Base-by-base conservation (phyloP, 768 basidiomycete genomes). In the Pholiota conissans region DNA sequence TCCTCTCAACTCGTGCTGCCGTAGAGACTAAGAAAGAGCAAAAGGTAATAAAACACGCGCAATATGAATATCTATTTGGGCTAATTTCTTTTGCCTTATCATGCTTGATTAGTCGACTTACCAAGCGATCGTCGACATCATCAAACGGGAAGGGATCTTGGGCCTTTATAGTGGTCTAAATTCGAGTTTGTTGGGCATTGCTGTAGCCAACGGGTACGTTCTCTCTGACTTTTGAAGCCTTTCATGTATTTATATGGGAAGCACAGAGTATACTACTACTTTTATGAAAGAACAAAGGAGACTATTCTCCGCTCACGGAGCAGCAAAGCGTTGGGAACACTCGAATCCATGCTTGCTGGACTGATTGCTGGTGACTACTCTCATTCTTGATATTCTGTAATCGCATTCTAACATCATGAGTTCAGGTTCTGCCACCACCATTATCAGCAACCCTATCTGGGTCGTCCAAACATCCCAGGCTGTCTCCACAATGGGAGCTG, bases 401-500 rank as follows among this genome's bases (percentile, higher is more conserved):
- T 10, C n/a, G 42, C 5, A 22, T 37, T 52, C 20, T 39, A 24
- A 47, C 55, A 37, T 47, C 26, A 27, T 39, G 27, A 49, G 29
- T n/a, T 27, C 61, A 93, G 95, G 95, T 35, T 89, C 90, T 40
- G 90, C 90, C 10, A 97, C 96, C 3, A 90, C 93, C 3, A 73
- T 96, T 61, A 80, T 92, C 61, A 90, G 86, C 69, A 98, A 98
- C 73, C 96, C 96, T 2, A 89, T 98, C 59, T 99, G 97, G 97
- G 94, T 97, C 48, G 80, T 98, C 20, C 95, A 98, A 70, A 94
- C 93, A 5, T 88, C 89, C 7, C 94, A 96, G 70, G 87, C 90
- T 8, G 87, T 90, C 29, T 81, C 78, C 49, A 85, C 83, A 30
- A 71, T 85, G 71, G 68, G 78, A 34, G 35, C 71, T 5, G 73